Conservation (phyloP, 306 rosid genomes). For the Cucumis sativus region DNA sequence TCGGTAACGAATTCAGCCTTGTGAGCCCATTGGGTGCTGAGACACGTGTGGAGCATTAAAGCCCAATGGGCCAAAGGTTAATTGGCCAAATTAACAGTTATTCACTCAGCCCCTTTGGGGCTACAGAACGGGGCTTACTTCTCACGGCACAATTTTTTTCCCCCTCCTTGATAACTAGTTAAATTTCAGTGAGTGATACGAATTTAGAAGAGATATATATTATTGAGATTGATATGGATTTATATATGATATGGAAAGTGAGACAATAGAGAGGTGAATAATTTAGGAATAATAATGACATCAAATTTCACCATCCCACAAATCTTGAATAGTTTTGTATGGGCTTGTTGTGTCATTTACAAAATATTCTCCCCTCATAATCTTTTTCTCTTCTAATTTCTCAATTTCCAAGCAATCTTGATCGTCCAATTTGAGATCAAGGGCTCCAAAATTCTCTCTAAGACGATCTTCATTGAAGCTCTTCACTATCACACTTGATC, state of each 20-base stretch:
- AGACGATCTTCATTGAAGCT: conserved; percentile 60
- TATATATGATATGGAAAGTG: not conserved
- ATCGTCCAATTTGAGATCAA: conserved; percentile 42
- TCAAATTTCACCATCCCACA: conserved; percentile 77
- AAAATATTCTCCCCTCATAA: conserved; percentile 78
- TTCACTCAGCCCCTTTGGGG: not conserved
- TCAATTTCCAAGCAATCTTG: conserved; percentile 49
- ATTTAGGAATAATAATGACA: not conserved
- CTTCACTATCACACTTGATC: conserved; percentile 81
- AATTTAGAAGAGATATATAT: too few relatives aligned
- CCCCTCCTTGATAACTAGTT: too few relatives aligned
- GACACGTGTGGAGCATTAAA: not conserved
- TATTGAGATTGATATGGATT: too few relatives aligned
- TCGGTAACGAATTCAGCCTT: not conserved
- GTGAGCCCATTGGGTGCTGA: not conserved
- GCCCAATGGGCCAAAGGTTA: not conserved
- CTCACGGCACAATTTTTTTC: not conserved
- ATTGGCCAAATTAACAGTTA: not conserved
- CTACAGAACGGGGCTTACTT: not conserved
- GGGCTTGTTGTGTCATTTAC: conserved; percentile 80
- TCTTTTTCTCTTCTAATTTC: conserved; percentile 55
- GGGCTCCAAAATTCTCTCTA: conserved; percentile 50
- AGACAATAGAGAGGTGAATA: not conserved
- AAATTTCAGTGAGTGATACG: too few relatives aligned
- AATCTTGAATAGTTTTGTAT: conserved; percentile 50